A percentile compares a stretch with the other conserved stretches of the same genome.
These are phyloP conservation scores for Solanum acaule DNA, from an alignment of 257 asterid genomes.

Conservation along the genomic window DNA sequence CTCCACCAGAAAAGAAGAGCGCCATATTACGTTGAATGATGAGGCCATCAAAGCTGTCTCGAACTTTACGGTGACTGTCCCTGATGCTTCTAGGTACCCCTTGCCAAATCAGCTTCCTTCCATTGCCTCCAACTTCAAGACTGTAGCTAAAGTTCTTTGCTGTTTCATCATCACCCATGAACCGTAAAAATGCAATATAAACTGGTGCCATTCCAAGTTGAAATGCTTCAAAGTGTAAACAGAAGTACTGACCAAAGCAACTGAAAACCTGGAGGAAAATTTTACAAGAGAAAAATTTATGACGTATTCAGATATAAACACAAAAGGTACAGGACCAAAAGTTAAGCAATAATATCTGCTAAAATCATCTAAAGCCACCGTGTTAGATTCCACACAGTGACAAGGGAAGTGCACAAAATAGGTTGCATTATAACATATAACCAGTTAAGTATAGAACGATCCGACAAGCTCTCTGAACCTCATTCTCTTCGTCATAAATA, in stretches of 20 bases:
- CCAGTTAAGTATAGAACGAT: too few relatives aligned
- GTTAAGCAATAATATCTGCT: too few relatives aligned
- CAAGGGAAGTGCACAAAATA: too few relatives aligned
- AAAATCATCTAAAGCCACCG: too few relatives aligned
- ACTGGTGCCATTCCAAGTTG: not conserved
- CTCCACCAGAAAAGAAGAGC: constrained; percentile 14
- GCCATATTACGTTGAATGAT: constrained; percentile 55
- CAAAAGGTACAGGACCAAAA: too few relatives aligned
- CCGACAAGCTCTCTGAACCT: too few relatives aligned
- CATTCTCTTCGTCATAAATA: too few relatives aligned
- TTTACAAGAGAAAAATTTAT: too few relatives aligned
- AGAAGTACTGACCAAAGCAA: constrained; percentile 53
- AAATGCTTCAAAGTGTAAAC: constrained; percentile 47
- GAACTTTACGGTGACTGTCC: constrained; percentile 46
- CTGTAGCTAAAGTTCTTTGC: constrained; percentile 54
- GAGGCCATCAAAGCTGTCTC: constrained; percentile 60
- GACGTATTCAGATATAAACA: too few relatives aligned
- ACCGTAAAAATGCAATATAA: constrained; percentile 31
- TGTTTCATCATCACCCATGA: constrained; percentile 46
- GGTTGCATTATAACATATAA: too few relatives aligned
- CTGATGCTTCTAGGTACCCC: constrained; percentile 59
- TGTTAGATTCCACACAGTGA: too few relatives aligned
- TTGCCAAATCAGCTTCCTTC: constrained; percentile 48
- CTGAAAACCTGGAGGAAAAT: constrained; percentile 34
- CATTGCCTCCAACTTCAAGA: constrained; percentile 52